phyloP scores from a whole-genome alignment of 805 yeast genomes.

The Yarrowia alimentaria region DNA sequence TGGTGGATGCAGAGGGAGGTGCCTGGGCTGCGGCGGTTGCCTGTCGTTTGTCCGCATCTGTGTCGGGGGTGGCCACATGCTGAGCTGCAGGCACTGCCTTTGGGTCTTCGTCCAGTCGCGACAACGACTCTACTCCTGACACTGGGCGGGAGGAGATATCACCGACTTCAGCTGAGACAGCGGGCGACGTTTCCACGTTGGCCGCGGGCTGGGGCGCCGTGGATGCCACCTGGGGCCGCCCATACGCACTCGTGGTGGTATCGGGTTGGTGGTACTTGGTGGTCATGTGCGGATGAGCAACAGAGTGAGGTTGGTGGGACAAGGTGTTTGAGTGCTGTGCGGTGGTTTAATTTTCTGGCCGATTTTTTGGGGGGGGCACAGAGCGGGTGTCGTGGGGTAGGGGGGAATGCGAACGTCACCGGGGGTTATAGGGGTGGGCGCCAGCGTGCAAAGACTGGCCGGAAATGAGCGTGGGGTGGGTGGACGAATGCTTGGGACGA shows the following conservation, averaged over 20 bases:
- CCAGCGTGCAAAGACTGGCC: neutral
- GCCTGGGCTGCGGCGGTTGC: neutral
- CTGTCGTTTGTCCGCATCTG: neutral
- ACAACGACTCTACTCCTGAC: neutral
- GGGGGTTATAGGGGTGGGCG: no score
- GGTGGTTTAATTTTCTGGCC: no score
- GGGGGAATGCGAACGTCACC: no score
- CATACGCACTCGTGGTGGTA: slow-evolving; percentile 21
- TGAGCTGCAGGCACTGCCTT: no score
- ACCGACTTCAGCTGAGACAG: slow-evolving; percentile 23
- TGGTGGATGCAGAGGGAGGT: no score
- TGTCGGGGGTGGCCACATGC: neutral
- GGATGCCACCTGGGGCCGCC: slow-evolving; percentile 5
- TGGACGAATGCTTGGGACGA: no score
- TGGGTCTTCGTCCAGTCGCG: neutral
- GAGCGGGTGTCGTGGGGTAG: no score
- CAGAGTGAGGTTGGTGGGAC: no score
- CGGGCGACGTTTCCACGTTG: slow-evolving; percentile 1
- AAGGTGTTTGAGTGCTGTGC: no score
- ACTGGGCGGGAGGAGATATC: slow-evolving; percentile 24
- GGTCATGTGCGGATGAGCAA: neutral
- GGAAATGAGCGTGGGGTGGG: neutral
- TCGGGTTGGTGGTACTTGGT: slow-evolving; percentile 25
- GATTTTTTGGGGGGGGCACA: no score
- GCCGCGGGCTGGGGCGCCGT: neutral